These are phyloP conservation scores for Colletotrichum sp. DNA, from an alignment of 2,329 filamentous ascomycete genomes.

Conservation along the genomic window DNA sequence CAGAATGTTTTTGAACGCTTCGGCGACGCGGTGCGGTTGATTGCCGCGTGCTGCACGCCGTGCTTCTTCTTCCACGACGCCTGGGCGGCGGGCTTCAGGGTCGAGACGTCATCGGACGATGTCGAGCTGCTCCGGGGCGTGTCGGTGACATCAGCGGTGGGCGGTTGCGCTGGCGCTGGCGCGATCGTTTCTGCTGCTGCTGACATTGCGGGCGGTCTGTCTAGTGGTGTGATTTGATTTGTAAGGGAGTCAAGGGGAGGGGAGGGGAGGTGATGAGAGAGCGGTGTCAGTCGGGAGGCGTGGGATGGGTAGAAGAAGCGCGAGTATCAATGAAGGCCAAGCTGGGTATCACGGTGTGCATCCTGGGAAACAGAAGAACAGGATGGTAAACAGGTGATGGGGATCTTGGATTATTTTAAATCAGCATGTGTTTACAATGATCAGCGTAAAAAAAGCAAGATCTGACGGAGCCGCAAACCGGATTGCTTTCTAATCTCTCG, in stretches of 20 bases:
- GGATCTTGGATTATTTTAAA: neutral
- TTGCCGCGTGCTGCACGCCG: neutral
- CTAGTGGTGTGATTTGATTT: neutral
- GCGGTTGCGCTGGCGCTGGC: neutral
- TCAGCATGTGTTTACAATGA: neutral
- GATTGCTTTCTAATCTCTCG: slow-evolving; percentile 10
- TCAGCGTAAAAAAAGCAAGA: neutral
- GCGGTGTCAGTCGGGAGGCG: neutral
- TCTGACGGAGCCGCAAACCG: slow-evolving; percentile 15
- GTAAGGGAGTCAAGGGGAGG: neutral
- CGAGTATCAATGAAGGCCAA: neutral
- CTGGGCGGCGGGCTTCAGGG: neutral
- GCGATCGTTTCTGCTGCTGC: neutral
- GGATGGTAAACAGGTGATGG: neutral
- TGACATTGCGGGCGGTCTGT: neutral
- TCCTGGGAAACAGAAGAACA: neutral
- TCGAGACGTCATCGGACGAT: slow-evolving; percentile 7
- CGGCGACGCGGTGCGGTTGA: slow-evolving; percentile 27
- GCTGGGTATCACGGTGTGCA: slow-evolving; percentile 1
- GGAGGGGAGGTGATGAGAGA: neutral
- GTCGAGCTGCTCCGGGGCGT: slow-evolving; percentile 10
- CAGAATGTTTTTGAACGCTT: slow-evolving; percentile 56
- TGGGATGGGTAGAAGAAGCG: neutral
- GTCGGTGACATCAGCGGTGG: neutral
- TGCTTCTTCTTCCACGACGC: neutral